Base-by-base conservation (phyloP, 176 grass and related monocot species). In the Pontederia paniculata region DNA sequence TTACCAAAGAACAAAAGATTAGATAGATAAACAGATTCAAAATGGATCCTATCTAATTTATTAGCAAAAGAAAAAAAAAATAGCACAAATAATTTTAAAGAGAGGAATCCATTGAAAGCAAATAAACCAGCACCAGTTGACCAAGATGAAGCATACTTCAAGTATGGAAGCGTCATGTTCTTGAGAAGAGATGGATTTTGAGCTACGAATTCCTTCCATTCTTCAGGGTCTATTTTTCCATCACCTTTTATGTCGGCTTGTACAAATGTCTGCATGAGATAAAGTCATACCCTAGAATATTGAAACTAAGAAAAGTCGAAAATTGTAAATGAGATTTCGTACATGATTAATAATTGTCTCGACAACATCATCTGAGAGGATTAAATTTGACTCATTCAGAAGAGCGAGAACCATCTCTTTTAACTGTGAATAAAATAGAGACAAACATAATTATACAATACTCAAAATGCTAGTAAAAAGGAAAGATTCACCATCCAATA, bases 351-450 rank as follows among this genome's bases (percentile, higher is more conserved):
- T 80, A 67, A 97, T 97, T 74, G 67, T 44, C 59, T 97, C 80
- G 1, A 97, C 74, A 14, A 77, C 55, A 2, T 97, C 93, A 23
- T 97, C 86, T 52, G 86, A 97, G 48, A 97, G 86, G 47, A 48
- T 0, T 19, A 90, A 44, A 37, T 82, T 77, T 0, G 93, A 97
- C 72, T 97, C 93, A 21, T 81, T 81, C 61, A 97, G 63, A 77
- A 97, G 58, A 51, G 93, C 93, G 17, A 82, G 44, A 13, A 97
- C 93, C 93, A 97, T 90, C 71, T 97, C 86, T 57, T 88, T 88
- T 74, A 90, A 60, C 86, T 97, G 44, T 48, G 1, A 9, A 57
- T 37, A 37, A 37, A 37, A 37, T 37, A 37, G 7, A 0, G 28
- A 37, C 28, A 37, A 37, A 37, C 7, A 37, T 37, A 37, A 37